Conservation (phyloP, 2,329 filamentous ascomycete species). For the Botrytis medusae region DNA sequence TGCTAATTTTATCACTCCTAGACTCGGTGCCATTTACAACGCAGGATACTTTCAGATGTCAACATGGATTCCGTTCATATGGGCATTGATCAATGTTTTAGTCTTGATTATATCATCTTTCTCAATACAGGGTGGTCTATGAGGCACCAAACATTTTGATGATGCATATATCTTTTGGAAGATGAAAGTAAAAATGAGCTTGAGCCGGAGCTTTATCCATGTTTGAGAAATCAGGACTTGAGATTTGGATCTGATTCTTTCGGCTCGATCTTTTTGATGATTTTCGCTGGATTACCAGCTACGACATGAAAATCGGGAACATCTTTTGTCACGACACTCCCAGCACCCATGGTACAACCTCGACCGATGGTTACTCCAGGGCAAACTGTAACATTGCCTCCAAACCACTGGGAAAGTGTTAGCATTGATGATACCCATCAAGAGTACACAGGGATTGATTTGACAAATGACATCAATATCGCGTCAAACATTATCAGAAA, state of each 20-base stretch:
- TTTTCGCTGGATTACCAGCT: constrained; percentile 65
- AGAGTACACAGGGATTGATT: background rate
- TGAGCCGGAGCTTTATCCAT: background rate
- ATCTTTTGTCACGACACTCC: constrained; percentile 79
- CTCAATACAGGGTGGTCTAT: constrained; percentile 69
- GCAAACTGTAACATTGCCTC: constrained; percentile 68
- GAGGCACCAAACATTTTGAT: constrained; percentile 24
- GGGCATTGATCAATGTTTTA: constrained; percentile 66
- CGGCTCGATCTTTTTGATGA: constrained; percentile 49
- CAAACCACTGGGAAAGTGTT: constrained; percentile 56
- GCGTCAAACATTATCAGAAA: background rate
- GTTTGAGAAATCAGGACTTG: background rate
- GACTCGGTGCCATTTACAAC: constrained; percentile 64
- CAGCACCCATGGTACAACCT: constrained; percentile 74
- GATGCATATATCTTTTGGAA: background rate
- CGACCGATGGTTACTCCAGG: constrained; percentile 77
- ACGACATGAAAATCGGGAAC: constrained; percentile 63
- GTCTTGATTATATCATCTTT: constrained; percentile 69
- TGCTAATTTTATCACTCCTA: constrained; percentile 15
- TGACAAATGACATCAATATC: background rate
- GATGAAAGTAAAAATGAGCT: background rate
- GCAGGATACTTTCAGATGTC: constrained; percentile 71
- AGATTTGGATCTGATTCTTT: constrained; percentile 34
- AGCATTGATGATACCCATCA: background rate
- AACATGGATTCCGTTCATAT: constrained; percentile 72